Conservation (phyloP, 2,329 filamentous ascomycete species). For the Neopestalotiopsis sp. region DNA sequence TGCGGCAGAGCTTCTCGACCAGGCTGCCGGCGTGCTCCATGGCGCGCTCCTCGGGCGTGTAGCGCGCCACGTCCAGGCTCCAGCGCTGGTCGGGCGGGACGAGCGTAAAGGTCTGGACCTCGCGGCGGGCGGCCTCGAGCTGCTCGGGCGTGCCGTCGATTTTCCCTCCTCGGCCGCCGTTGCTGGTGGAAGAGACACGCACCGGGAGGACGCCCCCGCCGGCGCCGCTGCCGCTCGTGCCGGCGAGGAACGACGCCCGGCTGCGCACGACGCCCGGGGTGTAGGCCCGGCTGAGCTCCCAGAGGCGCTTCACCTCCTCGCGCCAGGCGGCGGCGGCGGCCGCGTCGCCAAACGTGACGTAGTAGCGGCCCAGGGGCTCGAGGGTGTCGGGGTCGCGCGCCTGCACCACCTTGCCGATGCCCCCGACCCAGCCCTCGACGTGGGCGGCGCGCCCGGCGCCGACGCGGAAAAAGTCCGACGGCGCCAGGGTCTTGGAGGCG, state of each 20-base stretch:
- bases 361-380: conserved; percentile 68
- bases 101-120: conserved; percentile 36
- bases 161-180: conserved; percentile 17
- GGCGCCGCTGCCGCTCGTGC: neutral
- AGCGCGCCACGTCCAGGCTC: conserved; percentile 25
- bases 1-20: conserved; percentile 27
- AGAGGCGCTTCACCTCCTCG: conserved; percentile 56
- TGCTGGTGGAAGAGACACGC: too few relatives aligned
- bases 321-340: conserved; percentile 67
- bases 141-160: conserved; percentile 19
- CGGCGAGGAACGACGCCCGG: neutral
- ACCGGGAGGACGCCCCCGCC: neutral
- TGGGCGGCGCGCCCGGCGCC: conserved; percentile 57
- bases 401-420: conserved; percentile 69
- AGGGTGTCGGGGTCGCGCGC: conserved; percentile 68
- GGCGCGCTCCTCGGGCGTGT: conserved; percentile 13
- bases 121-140: conserved; percentile 8
- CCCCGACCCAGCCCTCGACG: conserved; percentile 70
- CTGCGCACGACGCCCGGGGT: conserved; percentile 36
- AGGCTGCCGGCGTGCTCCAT: conserved; percentile 29
- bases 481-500: conserved; percentile 62
- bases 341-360: conserved; percentile 67
- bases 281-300: conserved; percentile 48
- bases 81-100: conserved; percentile 34
- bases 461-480: conserved; percentile 74